Evolutionary conservation across 805 yeast species (phyloP), one percentile per base, ranked within the genome.

Genomic region (Cephaloascus fragrans): DNA sequence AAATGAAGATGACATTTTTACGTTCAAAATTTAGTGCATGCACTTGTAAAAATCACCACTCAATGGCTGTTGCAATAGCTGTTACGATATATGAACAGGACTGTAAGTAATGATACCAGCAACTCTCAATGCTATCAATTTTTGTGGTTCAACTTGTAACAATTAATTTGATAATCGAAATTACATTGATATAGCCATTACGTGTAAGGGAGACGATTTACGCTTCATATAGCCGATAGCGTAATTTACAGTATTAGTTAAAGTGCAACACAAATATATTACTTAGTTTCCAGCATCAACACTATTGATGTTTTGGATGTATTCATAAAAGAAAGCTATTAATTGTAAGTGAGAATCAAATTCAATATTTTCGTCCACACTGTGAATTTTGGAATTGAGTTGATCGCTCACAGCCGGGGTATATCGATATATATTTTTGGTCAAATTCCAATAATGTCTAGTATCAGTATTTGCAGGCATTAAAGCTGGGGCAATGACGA

Each of bases 401-500:
- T 42, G 33, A 39, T 49, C 45, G 10, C 40, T 41, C 9, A 36
- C 20, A 20, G 65, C 34, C 16, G 40, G 32, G 6, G 62, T 43
- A 48, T 51, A 77, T 47, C 84, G 67, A 61, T 65, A 77, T 40
- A 77, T 75, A 51, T 75, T 66, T 39, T 57, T 60, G 14, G 80
- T 65, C 49, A 78, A 60, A 38, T 64, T 55, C 79, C 80, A 75
- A 53, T 78, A 78, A 46, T 71, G 61, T 45, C 68, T 66, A 10
- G 83, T 76, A 53, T 78, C 84, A 3, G 84, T 78, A 52, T 78
- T 77, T 5, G 75, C 83, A 5, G 80, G 61, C 60, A 71, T 67
- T 18, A 75, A 51, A 15, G 65, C 62, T 15, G 83, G 80, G 0
- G 79, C 56, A 15, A 67, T 58, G 19, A 56, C 47, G n/a, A 62